Base-by-base conservation (phyloP, 306 rosid species). In the Cucumis hystrix region DNA sequence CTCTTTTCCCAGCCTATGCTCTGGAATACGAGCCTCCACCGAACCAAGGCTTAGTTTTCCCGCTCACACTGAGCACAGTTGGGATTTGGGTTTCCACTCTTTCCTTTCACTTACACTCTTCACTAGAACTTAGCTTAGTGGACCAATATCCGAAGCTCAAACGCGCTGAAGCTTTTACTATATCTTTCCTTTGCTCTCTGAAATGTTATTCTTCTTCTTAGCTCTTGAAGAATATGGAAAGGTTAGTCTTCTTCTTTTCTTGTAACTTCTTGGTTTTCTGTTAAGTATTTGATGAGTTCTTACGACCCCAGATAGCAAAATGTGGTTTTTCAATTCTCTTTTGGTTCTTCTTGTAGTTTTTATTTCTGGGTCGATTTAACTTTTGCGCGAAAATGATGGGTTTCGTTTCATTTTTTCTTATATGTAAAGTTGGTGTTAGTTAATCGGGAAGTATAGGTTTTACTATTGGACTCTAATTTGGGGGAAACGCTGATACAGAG, bases 11-110 rank as follows among this genome's bases (percentile, higher is more conserved):
- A 74, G 66, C 14, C 88, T 33, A 3, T 80, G 88, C 73, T 16
- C 65, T 72, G 83, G 76, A 5, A 0, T 0, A 66, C 85, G 70
- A 83, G 63, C 79, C 87, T 79, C 73, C 72, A 74, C 81, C 76
- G 51, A 37, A 10, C 39, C 73, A 72, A 33, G 7, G 56, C 75
- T 67, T 41, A 78, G 64, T 75, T 80, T 93, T 93, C 95, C 98
- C 98, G 93, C 98, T 85, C 90, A 60, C 75, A 28, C 78, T 72
- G 8, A 2, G 16, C 78, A 37, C 80, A 41, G 74, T 68, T 70
- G 23, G 56, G 76, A 45, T 6, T 51, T 16, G 59, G 78, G 28
- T 58, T 37, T 73, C n/a, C 76, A 33, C 16, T 47, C 75, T 28
- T 49, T 37, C 59, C 41, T 17, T 74, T 56, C 12, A 49, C 30